These are phyloP conservation scores for Lactifluus piperatus DNA, from an alignment of 768 basidiomycete genomes.

Conservation along the genomic window DNA sequence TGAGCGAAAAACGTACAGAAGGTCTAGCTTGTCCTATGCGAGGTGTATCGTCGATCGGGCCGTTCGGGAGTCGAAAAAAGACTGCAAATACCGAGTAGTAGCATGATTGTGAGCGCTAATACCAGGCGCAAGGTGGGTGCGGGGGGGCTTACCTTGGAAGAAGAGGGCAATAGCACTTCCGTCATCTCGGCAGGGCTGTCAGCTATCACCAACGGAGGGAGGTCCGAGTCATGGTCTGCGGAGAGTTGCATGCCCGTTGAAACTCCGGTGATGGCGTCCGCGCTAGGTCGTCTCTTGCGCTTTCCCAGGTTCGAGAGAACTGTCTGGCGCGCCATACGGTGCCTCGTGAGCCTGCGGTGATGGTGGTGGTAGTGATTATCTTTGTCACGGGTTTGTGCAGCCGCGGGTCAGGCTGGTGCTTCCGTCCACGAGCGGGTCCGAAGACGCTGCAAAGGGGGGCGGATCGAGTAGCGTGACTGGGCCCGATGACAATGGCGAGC, in stretches of 20 bases:
- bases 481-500: constrained; percentile 5
- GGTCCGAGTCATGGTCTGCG: neutral
- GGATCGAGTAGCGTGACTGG: constrained; percentile 4
- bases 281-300: constrained; percentile 9
- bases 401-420: constrained; percentile 10
- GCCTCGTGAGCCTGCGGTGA: neutral
- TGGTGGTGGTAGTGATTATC: too few species aligned
- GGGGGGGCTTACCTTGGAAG: neutral
- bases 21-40: neutral
- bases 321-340: constrained; percentile 10
- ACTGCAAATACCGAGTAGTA: neutral
- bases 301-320: constrained; percentile 1
- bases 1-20: neutral
- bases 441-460: neutral
- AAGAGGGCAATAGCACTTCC: neutral
- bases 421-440: constrained; percentile 4
- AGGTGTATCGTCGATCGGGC: constrained; percentile 1
- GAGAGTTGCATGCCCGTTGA: constrained; percentile 1
- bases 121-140: neutral
- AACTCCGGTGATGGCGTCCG: neutral
- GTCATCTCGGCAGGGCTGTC: neutral
- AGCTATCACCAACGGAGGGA: too few species aligned
- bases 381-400: constrained; percentile 1
- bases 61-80: constrained; percentile 9
- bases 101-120: too few species aligned